Conservation (phyloP, 202 grass and related monocot species). For the Zoysia matrella region DNA sequence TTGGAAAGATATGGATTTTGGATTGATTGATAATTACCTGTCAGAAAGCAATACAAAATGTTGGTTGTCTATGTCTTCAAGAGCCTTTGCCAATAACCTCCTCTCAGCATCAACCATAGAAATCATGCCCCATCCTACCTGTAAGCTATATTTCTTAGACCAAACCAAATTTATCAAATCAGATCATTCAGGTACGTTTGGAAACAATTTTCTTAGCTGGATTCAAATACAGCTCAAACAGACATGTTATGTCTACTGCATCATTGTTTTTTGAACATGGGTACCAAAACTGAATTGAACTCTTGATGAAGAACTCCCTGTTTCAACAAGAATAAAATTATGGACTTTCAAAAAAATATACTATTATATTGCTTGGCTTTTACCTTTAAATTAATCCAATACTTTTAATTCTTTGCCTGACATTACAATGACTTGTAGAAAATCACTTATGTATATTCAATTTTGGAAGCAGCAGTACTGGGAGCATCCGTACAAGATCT, state of each 20-base stretch:
- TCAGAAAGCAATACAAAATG: conserved; percentile 77
- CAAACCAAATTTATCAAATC: neutral
- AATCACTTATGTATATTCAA: neutral
- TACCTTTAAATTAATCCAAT: neutral
- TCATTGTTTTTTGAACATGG: neutral
- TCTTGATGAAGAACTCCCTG: conserved; percentile 7
- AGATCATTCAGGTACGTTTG: neutral
- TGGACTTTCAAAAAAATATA: neutral
- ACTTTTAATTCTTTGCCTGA: neutral
- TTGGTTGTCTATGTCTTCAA: conserved; percentile 68
- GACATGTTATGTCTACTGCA: neutral
- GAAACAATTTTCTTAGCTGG: neutral
- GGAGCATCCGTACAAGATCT: neutral
- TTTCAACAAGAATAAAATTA: neutral
- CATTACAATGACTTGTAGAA: neutral
- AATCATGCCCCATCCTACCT: conserved; percentile 62
- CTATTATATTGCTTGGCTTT: neutral
- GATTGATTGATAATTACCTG: conserved; percentile 40
- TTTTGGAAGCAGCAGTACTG: neutral
- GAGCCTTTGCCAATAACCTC: conserved; percentile 29
- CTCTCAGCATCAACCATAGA: conserved; percentile 57
- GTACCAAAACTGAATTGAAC: neutral
- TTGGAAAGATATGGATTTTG: neutral
- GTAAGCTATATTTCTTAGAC: neutral
- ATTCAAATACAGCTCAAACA: conserved; percentile 12